Base-by-base conservation (phyloP, 164 flowering plant genomes). In the Dillenia turbinata region DNA sequence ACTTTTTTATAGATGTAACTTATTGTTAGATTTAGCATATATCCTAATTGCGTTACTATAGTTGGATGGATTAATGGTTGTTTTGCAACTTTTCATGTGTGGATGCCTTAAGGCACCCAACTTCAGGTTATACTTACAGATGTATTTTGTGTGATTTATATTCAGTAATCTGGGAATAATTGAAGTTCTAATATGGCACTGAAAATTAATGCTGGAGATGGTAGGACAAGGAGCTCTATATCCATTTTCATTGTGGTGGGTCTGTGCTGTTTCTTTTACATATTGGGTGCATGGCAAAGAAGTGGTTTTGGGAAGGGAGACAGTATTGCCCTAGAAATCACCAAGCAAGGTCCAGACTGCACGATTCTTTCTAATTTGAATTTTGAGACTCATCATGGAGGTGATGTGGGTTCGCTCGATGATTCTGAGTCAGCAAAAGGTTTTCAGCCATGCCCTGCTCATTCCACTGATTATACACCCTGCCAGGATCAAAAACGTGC, bases 241-340 rank as follows among this genome's bases (percentile, higher is more conserved):
- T 86, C 86, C 19, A 85, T 92, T 51, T 79, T 87, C 48, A 83
- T 92, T 52, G 87, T 89, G 26, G 80, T 78, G 63, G 97, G 96
- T 43, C 64, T 92, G 64, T 92, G 97, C 66, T 85, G 90, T 69
- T 89, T 89, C 74, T 92, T 92, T 67, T 92, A 89, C 66, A 75
- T 87, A 62, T 70, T 92, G 73, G 97, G 97, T n/a, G 94, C 92
- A 26, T 92, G 97, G 97, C 96, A 92, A 64, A 87, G 85, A 65
- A 92, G 96, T 77, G 97, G 94, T 6, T 92, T 89, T 69, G 96
- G 96, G 13, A 92, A 92, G 75, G 97, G 92, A 56, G 97, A 89
- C 62, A 81, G 82, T 61, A 85, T 89, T 72, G 92, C 96, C 44
- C 26, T 81, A 51, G 83, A 80, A 70, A 79, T 92, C 46, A 79